Base-by-base conservation (phyloP, 768 basidiomycete genomes). In the Omphalotus guepiniiformis region DNA sequence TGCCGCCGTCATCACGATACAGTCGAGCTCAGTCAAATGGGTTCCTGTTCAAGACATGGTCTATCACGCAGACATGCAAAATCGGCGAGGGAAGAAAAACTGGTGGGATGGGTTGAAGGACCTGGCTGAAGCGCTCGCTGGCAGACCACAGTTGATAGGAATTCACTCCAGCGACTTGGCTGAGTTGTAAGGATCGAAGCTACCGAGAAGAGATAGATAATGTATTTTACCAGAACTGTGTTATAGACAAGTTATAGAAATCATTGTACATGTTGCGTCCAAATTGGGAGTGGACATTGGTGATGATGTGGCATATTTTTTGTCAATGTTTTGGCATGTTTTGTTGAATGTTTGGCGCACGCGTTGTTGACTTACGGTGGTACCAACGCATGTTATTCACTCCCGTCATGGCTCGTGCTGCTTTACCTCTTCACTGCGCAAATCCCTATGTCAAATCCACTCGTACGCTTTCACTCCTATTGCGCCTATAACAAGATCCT, bases 1-100 rank as follows among this genome's bases (percentile, higher is more conserved):
- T 12, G 93, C 91, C 2, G 88, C 91, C 8, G 84, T 93, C 47
- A 96, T 99, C 57, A 94, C 88, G 22, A 88, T 98, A 53, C 88
- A 96, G 62, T 79, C 87, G 18, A 84, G 86, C 41, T 69, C 77
- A 28, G 73, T 98, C 53, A 72, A 80, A 53, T 92, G 92, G 81
- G 88, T 93, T 2, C 80, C 88, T 0, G 88, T 94, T 51, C 73
- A 76, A 51, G 90, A 90, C 56, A 90, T 98, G 79, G 71, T 88
- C 46, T 70, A 72, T 50, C 84, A 91, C 39, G 89, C 95, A 19
- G 94, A 99, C 66, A 90, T 95, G 85, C 82, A 79, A 71, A 82
- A 93, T 63, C 75, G 95, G 50, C 67, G 93, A 50, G 93, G 91
- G 0, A 88, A 81, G 62, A 65, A 70, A 22, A 67, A 72, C 42